A percentile compares a stretch with the other conserved stretches of the same genome.
Evolutionary conservation across 192 early-diverging fungal species (phyloP).

Genomic region (Coemansia sp.): DNA sequence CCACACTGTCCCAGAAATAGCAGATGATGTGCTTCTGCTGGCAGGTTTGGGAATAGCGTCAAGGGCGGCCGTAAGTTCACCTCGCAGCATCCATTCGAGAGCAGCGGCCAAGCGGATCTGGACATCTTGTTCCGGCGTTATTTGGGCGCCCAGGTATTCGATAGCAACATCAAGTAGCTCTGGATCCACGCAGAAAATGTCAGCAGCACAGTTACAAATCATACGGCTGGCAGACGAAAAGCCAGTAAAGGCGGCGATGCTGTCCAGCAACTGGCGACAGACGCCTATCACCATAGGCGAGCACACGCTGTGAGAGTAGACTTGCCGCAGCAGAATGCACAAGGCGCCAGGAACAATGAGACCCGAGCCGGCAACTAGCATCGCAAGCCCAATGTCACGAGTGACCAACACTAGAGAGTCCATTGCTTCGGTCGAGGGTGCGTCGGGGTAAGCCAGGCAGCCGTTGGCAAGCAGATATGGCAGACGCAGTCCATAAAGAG

Average conservation of each 20-base stretch:
- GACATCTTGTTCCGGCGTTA: neutral
- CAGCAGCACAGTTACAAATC: constrained; percentile 9
- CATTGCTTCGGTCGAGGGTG: constrained; percentile 2
- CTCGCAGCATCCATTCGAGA: constrained; percentile 26
- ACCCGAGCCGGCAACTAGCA: constrained; percentile 12
- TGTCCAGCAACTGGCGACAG: constrained; percentile 19
- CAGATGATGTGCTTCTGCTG: too few species aligned
- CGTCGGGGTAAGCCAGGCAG: constrained; percentile 21
- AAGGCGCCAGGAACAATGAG: constrained; percentile 25
- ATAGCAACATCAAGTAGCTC: constrained; percentile 6
- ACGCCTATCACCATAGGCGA: constrained; percentile 5
- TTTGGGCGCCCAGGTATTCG: neutral
- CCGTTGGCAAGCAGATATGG: constrained; percentile 20
- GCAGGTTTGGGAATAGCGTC: neutral
- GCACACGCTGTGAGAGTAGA: constrained; percentile 1
- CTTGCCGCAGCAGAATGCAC: constrained; percentile 20
- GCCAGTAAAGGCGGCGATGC: constrained; percentile 8
- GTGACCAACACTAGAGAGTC: constrained; percentile 31
- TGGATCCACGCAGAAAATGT: constrained; percentile 24
- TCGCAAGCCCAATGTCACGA: constrained; percentile 32
- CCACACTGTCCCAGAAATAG: too few species aligned
- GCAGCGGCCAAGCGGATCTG: constrained; percentile 12
- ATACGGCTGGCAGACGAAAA: constrained; percentile 5
- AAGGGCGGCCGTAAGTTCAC: constrained; percentile 8
- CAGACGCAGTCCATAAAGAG: constrained; percentile 12